A percentile compares a stretch with the other conserved stretches of the same genome.
Conservation (phyloP, 176 grass and related monocot species). For the Rhipidocladum racemiflorum region DNA sequence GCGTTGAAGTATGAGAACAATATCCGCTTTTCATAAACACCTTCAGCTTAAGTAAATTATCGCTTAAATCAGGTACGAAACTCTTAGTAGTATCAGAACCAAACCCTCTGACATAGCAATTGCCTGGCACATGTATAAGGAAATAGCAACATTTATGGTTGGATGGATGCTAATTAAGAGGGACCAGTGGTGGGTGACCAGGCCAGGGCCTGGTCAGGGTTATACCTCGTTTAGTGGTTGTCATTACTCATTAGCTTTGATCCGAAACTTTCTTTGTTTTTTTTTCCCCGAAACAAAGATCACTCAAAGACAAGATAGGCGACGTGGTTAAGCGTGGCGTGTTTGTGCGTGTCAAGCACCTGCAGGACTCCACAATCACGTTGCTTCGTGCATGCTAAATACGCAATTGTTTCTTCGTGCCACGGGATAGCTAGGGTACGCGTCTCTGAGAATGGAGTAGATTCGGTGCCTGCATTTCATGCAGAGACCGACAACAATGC, state of each 20-base stretch:
- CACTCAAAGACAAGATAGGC: not conserved
- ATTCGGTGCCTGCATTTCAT: not conserved
- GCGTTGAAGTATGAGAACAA: not conserved
- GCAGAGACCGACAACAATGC: not conserved
- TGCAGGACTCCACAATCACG: constrained; percentile 8
- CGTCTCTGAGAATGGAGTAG: not conserved
- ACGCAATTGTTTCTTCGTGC: not conserved
- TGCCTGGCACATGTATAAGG: not conserved
- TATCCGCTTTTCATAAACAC: not conserved
- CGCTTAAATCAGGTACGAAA: not conserved
- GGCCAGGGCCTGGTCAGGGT: constrained; percentile 7
- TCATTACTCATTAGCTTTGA: not conserved
- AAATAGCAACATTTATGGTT: not conserved
- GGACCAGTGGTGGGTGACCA: not conserved
- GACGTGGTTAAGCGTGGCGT: constrained; percentile 5
- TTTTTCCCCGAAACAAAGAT: constrained; percentile 31
- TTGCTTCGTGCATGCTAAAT: not conserved
- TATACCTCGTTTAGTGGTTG: constrained; percentile 7
- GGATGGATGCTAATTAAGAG: not conserved
- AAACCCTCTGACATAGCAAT: not conserved
- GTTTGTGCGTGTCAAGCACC: constrained; percentile 4
- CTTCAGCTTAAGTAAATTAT: not conserved
- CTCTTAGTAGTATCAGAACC: not conserved
- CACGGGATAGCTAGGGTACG: not conserved
- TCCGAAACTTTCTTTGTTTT: not conserved